Conservation (phyloP, 495 filamentous ascomycete species). For the Neurospora tetraspora region DNA sequence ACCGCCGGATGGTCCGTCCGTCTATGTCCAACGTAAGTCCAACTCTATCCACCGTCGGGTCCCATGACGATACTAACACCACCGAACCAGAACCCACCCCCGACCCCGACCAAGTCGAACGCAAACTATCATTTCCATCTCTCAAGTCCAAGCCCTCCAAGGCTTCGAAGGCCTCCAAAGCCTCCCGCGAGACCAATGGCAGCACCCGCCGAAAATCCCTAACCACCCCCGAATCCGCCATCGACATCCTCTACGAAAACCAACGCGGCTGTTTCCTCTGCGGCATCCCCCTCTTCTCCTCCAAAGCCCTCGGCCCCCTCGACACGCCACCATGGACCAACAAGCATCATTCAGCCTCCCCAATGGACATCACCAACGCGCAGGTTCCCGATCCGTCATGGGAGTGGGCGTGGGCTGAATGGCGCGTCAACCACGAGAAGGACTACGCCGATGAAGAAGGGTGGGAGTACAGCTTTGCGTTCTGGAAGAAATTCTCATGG, state of each 20-base stretch:
- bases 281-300: conserved; percentile 80
- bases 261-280: conserved; percentile 77
- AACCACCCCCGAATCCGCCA: conserved; percentile 41
- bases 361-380: conserved; percentile 80
- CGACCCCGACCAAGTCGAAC: background rate
- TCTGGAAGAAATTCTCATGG: conserved; percentile 68
- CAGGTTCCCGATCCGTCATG: conserved; percentile 93
- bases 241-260: conserved; percentile 95
- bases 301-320: conserved; percentile 72
- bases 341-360: conserved; percentile 28
- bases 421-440: conserved; percentile 79
- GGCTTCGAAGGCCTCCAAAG: background rate
- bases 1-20: background rate
- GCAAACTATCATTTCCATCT: background rate
- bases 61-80: background rate
- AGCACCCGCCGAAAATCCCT: background rate
- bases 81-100: background rate
- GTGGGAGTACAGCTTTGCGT: conserved; percentile 91
- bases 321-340: conserved; percentile 87
- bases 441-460: conserved; percentile 78
- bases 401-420: conserved; percentile 91
- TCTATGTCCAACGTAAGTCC: background rate
- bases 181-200: background rate
- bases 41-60: background rate
- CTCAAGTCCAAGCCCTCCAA: background rate